These are phyloP conservation scores for Hygrophila difformis DNA, from an alignment of 257 asterid genomes.

Conservation along the genomic window DNA sequence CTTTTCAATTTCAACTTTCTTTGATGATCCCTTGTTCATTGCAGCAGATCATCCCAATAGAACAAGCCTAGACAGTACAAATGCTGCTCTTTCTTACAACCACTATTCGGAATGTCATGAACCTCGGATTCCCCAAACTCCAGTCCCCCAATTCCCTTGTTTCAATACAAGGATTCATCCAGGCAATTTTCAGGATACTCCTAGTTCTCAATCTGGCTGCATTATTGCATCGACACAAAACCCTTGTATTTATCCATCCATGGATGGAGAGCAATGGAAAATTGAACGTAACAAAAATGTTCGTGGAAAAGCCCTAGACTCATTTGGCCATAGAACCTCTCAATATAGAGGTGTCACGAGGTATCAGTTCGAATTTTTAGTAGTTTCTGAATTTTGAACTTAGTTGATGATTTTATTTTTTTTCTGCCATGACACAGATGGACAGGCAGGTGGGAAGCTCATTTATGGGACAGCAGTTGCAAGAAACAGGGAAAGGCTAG, in stretches of 20 bases:
- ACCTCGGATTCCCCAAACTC: no score
- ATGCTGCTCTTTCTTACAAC: no score
- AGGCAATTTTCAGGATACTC: no score
- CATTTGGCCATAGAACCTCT: slow-evolving; percentile 92
- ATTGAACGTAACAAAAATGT: slow-evolving; percentile 53
- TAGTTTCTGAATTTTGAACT: no score
- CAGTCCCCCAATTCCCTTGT: no score
- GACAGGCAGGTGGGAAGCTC: slow-evolving; percentile 99
- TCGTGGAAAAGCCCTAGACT: slow-evolving; percentile 87
- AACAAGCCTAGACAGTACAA: no score
- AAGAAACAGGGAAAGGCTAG: slow-evolving; percentile 98
- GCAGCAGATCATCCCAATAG: no score
- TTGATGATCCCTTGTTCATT: no score
- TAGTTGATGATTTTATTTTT: no score
- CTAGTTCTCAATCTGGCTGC: slow-evolving; percentile 68
- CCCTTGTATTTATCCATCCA: slow-evolving; percentile 23
- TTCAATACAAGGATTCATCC: no score
- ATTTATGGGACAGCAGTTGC: slow-evolving; percentile 96
- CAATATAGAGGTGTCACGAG: slow-evolving; percentile 97
- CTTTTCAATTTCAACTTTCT: no score
- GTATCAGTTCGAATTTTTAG: slow-evolving; percentile 29
- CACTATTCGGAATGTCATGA: no score
- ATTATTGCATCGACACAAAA: slow-evolving; percentile 36
- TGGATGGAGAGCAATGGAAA: slow-evolving; percentile 42
- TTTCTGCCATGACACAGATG: slow-evolving; percentile 63